Percentiles rank a stretch among this genome's conserved stretches.
Evolutionary conservation across 1,284 basidiomycete species (phyloP).

Genomic region (Bjerkandera adusta): DNA sequence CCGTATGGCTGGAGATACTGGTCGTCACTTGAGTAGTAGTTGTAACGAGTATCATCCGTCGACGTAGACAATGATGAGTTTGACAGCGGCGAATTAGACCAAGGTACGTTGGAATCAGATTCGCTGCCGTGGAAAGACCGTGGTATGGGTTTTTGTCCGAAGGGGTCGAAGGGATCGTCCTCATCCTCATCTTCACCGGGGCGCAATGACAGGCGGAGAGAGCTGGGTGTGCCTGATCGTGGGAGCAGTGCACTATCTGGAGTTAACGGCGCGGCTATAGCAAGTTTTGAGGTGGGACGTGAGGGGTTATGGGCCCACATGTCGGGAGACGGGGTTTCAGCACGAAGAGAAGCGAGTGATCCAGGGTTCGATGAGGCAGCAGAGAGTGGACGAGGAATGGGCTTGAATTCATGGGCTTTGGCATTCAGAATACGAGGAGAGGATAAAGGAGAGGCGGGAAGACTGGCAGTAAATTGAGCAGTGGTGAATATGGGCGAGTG

Average conservation of each 20-base stretch:
- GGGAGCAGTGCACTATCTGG: slow-evolving; percentile 67
- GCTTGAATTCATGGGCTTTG: slow-evolving; percentile 66
- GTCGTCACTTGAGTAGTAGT: slow-evolving; percentile 19
- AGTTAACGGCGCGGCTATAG: slow-evolving; percentile 84
- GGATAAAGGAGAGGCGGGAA: slow-evolving; percentile 52
- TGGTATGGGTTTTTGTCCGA: slow-evolving; percentile 46
- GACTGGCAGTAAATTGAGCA: slow-evolving; percentile 69
- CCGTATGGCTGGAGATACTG: slow-evolving; percentile 13
- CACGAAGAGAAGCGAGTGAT: slow-evolving; percentile 51
- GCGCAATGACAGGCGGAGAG: slow-evolving; percentile 59
- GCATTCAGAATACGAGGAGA: slow-evolving; percentile 59
- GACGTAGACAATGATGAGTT: slow-evolving; percentile 50
- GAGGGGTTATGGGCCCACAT: slow-evolving; percentile 76
- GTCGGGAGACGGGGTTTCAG: slow-evolving; percentile 78
- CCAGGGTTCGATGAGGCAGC: slow-evolving; percentile 66
- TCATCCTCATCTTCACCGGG: slow-evolving; percentile 59
- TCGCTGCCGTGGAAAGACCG: slow-evolving; percentile 62
- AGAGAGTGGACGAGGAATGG: slow-evolving; percentile 72
- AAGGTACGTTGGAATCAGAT: slow-evolving; percentile 54
- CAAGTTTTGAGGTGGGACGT: slow-evolving; percentile 78
- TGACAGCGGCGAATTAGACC: slow-evolving; percentile 51
- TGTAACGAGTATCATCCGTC: slow-evolving; percentile 40
- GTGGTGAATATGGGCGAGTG: slow-evolving; percentile 68
- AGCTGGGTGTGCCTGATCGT: slow-evolving; percentile 49
- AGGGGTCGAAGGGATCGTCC: slow-evolving; percentile 77